Evolutionary conservation across 2,329 filamentous ascomycete species (phyloP).

Genomic region (Plenodomus lindquistii): DNA sequence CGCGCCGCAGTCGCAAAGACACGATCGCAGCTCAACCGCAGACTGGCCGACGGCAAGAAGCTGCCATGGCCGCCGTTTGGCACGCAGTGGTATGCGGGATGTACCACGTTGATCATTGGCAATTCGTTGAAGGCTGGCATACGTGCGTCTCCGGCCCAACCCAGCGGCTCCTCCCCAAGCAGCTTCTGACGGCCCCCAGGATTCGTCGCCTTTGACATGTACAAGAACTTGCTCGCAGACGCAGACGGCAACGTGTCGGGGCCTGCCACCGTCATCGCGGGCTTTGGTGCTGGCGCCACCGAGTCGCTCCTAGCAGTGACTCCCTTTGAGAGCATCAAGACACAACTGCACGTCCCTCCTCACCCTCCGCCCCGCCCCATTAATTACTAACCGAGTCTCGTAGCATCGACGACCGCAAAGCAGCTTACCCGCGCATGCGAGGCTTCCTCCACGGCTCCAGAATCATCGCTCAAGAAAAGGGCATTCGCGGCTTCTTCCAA

Average conservation of each 20-base stretch:
- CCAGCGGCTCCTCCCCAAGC: too few relatives aligned
- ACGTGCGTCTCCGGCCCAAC: constrained; percentile 61
- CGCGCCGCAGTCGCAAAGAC: constrained; percentile 79
- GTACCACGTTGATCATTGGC: constrained; percentile 93
- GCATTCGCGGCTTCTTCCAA: constrained; percentile 91
- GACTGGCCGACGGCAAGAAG: constrained; percentile 79
- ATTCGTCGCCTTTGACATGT: constrained; percentile 95
- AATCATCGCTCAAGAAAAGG: constrained; percentile 85
- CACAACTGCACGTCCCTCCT: constrained; percentile 65
- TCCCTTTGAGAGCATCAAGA: constrained; percentile 98
- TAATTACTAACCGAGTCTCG: background rate
- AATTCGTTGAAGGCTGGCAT: constrained; percentile 97
- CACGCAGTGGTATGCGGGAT: constrained; percentile 94
- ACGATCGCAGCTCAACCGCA: constrained; percentile 86
- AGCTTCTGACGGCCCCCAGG: constrained; percentile 50
- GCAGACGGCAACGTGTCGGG: constrained; percentile 86
- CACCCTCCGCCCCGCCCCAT: background rate
- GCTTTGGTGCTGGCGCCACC: constrained; percentile 92
- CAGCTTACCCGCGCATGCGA: constrained; percentile 78
- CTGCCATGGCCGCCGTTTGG: constrained; percentile 95
- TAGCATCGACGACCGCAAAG: constrained; percentile 93
- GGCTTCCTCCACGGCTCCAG: constrained; percentile 90
- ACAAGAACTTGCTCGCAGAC: constrained; percentile 82
- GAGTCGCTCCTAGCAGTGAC: constrained; percentile 93
- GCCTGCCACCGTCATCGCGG: constrained; percentile 86